Base-by-base conservation (phyloP, 2,329 filamentous ascomycete species). In the Monosporascus cannonballus region DNA sequence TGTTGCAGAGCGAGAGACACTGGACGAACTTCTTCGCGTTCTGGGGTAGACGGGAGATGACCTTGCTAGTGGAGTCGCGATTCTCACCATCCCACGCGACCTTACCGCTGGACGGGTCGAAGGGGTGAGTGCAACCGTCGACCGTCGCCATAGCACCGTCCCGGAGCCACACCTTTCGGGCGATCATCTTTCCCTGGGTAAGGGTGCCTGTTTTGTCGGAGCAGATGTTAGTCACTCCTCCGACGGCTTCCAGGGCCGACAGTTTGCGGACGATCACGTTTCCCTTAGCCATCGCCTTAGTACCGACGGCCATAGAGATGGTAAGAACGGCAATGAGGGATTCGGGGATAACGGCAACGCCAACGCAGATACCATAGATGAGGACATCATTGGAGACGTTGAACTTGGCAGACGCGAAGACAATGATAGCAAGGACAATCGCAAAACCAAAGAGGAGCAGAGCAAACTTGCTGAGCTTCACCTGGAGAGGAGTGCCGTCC, bases 381-480 rank as follows among this genome's bases (percentile, higher is more conserved):
- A 85, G 71, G 15, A 84, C 79, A 54, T 85, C 79, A 54, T 78
- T 76, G 41, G 73, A 67, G 45, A 84, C 69, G 1, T 76, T 48
- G 69, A 78, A 85, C 53, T 71, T 70, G 64, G 77, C 81, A 55
- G 76, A 81, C 6, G 76, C 78, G 65, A 86, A 86, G 60, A 86
- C 83, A 49, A 85, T 78, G 54, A 85, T 65, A 48, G 78, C 81
- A 36, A 85, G 73, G 3, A 84, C 61, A 51, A 85, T 73, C 44
- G 83, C 91, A 49, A 90, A 80, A 47, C 78, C 84, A 64, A 96
- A 95, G 2, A 96, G 80, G 3, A 90, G 67, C 44, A 94, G 84
- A 27, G 91, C 90, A 63, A 96, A 86, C 70, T 92, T 90, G 72
- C 87, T 90, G 49, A 96, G 78, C 64, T 89, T 93, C 59, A 87